Evolutionary conservation across 2,329 filamentous ascomycete species (phyloP), one percentile per base, ranked within the genome.

Genomic region (Trichophyton schoenleinii): DNA sequence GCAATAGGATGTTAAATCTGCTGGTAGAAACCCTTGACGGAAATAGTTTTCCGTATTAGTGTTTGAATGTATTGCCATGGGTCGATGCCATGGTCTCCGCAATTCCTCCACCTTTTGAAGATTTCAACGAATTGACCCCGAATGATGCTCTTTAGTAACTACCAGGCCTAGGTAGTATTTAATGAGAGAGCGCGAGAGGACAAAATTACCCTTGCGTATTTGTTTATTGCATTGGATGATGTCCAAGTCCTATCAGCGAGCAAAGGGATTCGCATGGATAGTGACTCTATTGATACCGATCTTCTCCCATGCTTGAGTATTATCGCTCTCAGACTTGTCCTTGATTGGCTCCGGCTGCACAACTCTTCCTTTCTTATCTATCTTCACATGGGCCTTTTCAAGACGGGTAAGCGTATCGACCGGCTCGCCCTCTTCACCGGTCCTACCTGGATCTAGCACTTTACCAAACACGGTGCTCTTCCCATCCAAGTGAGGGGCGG

Each of bases 391-490:
- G 60, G 85, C 76, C 66, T 78, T 79, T 63, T 85, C 83, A 64
- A 87, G 67, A 3, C 78, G 80, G 18, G 77, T 73, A 61, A 76
- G 64, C 9, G 75, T 71, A 7, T 70, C 76, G 4, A 68, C 74
- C 64, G 78, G 79, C 70, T 79, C 79, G 44, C 72, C 8, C 68
- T 76, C n/a, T 68, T 74, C 65, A 76, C 79, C 71, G 78, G 78
- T 48, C 69, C 73, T 36, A 67, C 69, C 57, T 64, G 73, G 59
- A 59, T 74, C 75, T 65, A 87, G 70, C 18, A 87, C 77, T 65
- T 81, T 79, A 13, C 84, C 84, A 72, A 87, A 87, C 1, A 86
- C 83, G 0, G 84, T 85, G 68, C 86, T 87, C 69, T 84, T 82
- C 6, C 84, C 84, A 70, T 86, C 84, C 41, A 87, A 71, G 77